Evolutionary conservation across 129 eudicot species (phyloP).

Genomic region (Gnaphalium uliginosum): DNA sequence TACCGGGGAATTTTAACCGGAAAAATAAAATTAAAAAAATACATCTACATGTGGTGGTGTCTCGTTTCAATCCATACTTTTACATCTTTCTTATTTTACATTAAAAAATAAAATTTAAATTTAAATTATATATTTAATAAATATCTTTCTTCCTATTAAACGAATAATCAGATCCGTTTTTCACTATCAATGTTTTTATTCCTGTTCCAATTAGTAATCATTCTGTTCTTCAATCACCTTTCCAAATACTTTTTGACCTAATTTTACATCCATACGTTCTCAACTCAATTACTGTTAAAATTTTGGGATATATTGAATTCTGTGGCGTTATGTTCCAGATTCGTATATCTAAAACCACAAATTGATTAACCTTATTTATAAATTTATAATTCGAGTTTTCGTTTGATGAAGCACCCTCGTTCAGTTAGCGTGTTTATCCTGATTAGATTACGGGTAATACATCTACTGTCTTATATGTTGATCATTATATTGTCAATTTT

Average conservation of each 20-base stretch:
- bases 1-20: constrained; percentile 49
- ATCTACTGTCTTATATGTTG: no score
- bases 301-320: constrained; percentile 10
- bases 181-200: not conserved
- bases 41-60: not conserved
- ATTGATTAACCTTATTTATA: not conserved
- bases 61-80: not conserved
- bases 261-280: constrained; percentile 18
- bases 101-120: no score
- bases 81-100: no score
- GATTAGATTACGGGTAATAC: constrained; percentile 19
- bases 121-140: not conserved
- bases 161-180: constrained; percentile 17
- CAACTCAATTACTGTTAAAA: constrained; percentile 8
- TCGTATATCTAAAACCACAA: not conserved
- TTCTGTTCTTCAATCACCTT: constrained; percentile 15
- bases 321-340: not conserved
- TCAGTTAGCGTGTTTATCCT: constrained; percentile 14
- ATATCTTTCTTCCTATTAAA: not conserved
- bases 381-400: not conserved
- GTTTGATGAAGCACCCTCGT: constrained; percentile 50
- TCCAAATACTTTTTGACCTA: constrained; percentile 20
- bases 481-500: no score
- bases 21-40: not conserved
- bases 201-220: constrained; percentile 1